Evolutionary conservation across 805 yeast species (phyloP), one percentile per base, ranked within the genome.

Genomic region (Candida palmyrensis): DNA sequence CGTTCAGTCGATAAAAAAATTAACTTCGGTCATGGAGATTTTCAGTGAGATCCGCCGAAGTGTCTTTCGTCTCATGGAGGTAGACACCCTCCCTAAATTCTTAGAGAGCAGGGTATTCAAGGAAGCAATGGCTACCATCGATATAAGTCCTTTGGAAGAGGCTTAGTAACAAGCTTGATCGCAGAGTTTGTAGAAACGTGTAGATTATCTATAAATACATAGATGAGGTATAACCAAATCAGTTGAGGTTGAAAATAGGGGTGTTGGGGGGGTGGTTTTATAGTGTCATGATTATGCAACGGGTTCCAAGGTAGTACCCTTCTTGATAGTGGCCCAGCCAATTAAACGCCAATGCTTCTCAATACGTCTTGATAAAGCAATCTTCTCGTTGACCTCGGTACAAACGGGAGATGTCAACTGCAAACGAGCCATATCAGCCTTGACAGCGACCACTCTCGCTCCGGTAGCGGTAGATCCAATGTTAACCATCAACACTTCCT

Each of bases 321-420:
- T 87, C 68, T 84, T 84, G 60, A 89, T 90, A 32, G 96, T 88
- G 50, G 98, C 99, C 99, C 99, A 92, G 53, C 99, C 99, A 68
- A 92, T 92, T 61, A 92, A 75, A 76, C 99, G 92, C 96, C 97
- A 92, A 66, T 92, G 99, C 78, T 90, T 90, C 61, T 92, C 99
- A 52, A 92, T 92, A 77, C 98, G 89, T 76, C 99, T 85, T 28
- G 97, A 88, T 56, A 92, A 72, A 25, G 99, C 99, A 62, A 92
- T 90, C 82, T 92, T 90, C 71, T 92, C 99, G 48, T 94, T 86
- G 32, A 90, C 75, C 71, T 90, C 97, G 24, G 99, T 90, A 79
- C 99, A 92, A 30, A 97, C 98, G 36, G 99, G 98, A 30, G 96
- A 81, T 30, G 97, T 90, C 58, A 92, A 76, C 57, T 87, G 88